These are phyloP conservation scores for Septoria linicola DNA, from an alignment of 2,329 filamentous ascomycete species.

Conservation along the genomic window DNA sequence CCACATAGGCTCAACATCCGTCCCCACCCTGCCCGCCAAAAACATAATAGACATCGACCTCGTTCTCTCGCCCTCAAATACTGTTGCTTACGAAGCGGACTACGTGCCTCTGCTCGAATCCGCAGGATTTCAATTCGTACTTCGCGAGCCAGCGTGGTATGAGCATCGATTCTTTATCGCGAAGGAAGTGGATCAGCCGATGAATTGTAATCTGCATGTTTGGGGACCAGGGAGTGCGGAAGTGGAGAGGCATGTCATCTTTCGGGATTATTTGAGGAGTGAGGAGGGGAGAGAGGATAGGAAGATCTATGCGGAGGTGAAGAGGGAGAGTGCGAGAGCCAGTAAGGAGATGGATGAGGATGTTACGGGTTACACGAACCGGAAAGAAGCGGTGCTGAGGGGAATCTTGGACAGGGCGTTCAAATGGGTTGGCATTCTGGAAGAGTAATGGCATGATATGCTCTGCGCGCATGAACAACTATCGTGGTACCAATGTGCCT, in stretches of 20 bases:
- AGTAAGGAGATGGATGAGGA: conserved; percentile 3
- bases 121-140: conserved; percentile 48
- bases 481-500: too few relatives aligned
- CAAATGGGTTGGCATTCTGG: too few relatives aligned
- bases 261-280: conserved; percentile 49
- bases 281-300: conserved; percentile 42
- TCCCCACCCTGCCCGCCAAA: conserved; percentile 53
- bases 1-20: conserved; percentile 54
- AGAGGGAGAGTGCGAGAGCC: conserved; percentile 39
- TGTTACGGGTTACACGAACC: conserved; percentile 41
- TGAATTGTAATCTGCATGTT: conserved; percentile 55
- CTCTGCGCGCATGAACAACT: too few relatives aligned
- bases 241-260: conserved; percentile 45
- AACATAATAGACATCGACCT: conserved; percentile 56
- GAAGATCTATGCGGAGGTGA: conserved; percentile 43
- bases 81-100: conserved; percentile 43
- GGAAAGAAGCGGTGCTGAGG: too few relatives aligned
- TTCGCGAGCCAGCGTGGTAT: conserved; percentile 51
- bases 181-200: conserved; percentile 35
- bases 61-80: conserved; percentile 43
- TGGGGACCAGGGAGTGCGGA: conserved; percentile 48
- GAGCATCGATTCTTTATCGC: conserved; percentile 50
- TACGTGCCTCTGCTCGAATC: conserved; percentile 48
- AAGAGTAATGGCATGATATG: too few relatives aligned
- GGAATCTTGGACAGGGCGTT: too few relatives aligned